phyloP scores from a whole-genome alignment of 768 basidiomycete genomes.

The Antrodiella citrinella region DNA sequence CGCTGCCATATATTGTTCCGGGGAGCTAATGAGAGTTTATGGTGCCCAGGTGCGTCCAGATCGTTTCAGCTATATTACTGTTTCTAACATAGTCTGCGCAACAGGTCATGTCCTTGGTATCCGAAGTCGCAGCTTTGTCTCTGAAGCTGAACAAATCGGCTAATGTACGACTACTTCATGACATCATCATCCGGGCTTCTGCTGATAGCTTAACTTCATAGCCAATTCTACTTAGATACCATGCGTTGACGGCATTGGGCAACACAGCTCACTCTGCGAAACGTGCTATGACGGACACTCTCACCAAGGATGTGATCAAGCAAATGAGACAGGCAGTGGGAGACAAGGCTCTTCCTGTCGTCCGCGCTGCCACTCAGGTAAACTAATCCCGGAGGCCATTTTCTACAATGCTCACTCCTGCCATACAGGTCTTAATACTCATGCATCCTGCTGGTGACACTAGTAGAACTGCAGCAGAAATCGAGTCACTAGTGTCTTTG shows the following conservation, averaged over 20 bases:
- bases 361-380: constrained; percentile 78
- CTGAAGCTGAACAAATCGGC: constrained; percentile 69
- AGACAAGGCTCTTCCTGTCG: constrained; percentile 81
- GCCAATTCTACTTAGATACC: constrained; percentile 76
- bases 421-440: constrained; percentile 40
- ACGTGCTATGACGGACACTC: constrained; percentile 73
- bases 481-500: constrained; percentile 64
- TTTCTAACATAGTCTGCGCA: neutral
- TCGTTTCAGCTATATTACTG: neutral
- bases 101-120: constrained; percentile 93
- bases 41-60: constrained; percentile 67
- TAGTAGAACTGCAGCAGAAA: constrained; percentile 54
- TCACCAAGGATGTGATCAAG: constrained; percentile 76
- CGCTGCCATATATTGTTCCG: constrained; percentile 79
- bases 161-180: constrained; percentile 50
- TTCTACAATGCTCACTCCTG: no score
- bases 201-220: no score
- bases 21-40: constrained; percentile 79
- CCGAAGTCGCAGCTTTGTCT: constrained; percentile 63
- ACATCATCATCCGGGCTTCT: no score
- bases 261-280: constrained; percentile 78
- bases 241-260: constrained; percentile 69
- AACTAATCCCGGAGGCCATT: no score
- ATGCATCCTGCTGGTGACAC: constrained; percentile 55
- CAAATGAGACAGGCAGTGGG: constrained; percentile 64